These are phyloP conservation scores for Ceratocystis cacaofunesta DNA, from an alignment of 2,329 filamentous ascomycete genomes.

Conservation along the genomic window DNA sequence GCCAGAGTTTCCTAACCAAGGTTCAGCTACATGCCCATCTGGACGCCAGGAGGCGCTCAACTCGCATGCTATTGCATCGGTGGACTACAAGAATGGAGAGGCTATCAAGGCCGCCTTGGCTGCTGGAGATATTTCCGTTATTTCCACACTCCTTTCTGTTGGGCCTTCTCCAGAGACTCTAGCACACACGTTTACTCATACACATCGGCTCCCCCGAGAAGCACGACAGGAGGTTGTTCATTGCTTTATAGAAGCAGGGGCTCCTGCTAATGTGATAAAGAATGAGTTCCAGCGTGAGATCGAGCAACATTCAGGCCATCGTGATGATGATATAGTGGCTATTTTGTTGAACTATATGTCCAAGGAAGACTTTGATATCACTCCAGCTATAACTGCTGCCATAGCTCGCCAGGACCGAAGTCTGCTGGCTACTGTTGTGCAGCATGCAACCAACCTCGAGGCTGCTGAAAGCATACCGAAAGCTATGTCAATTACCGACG, in stretches of 20 bases:
- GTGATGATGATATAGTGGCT: conserved; percentile 38
- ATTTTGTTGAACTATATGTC: conserved; percentile 37
- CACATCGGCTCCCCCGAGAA: conserved; percentile 28
- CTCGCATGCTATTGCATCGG: conserved; percentile 37
- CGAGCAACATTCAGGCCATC: conserved; percentile 30
- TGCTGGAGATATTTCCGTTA: conserved; percentile 31
- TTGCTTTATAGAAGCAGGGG: conserved; percentile 34
- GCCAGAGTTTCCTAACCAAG: conserved; percentile 30
- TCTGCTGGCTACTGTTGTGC: conserved; percentile 32
- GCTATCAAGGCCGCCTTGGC: conserved; percentile 36
- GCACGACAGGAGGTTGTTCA: conserved; percentile 36
- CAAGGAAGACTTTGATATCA: conserved; percentile 40
- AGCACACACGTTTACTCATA: conserved; percentile 34
- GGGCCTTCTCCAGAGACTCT: conserved; percentile 35
- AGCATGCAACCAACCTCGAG: conserved; percentile 33
- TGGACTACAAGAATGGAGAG: conserved; percentile 36
- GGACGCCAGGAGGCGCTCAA: conserved; percentile 23
- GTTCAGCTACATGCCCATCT: conserved; percentile 2
- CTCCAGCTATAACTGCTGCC: conserved; percentile 33
- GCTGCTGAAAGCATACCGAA: conserved; percentile 33
- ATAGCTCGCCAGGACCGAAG: conserved; percentile 34
- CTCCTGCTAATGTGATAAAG: conserved; percentile 34
- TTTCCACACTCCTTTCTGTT: conserved; percentile 31
- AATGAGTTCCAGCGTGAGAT: conserved; percentile 39
- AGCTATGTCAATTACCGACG: conserved; percentile 33